phyloP scores from a whole-genome alignment of 2,329 filamentous ascomycete species.

The Ceratocystiopsis minuta region DNA sequence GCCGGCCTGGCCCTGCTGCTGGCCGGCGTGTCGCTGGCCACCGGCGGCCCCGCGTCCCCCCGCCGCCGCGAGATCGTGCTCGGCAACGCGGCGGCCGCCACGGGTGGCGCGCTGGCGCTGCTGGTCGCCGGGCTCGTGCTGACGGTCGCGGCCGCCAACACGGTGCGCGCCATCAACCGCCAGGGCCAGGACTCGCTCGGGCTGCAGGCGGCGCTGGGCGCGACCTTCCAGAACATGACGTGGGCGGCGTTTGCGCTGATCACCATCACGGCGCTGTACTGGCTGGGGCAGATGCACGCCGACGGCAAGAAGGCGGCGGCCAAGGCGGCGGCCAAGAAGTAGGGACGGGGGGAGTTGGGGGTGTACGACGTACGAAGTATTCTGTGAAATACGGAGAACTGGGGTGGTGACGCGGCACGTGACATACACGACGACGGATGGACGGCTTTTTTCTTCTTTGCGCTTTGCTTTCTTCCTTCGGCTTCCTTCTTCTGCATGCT shows the following conservation, averaged over 20 bases:
- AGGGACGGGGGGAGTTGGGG: too few species aligned
- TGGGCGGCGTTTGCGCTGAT: slow-evolving; percentile 31
- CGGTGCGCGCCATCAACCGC: slow-evolving; percentile 10
- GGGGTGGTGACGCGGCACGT: too few species aligned
- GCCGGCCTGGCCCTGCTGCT: slow-evolving; percentile 28
- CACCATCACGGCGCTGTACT: slow-evolving; percentile 21
- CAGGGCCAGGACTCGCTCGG: slow-evolving; percentile 23
- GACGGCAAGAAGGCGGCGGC: slow-evolving; percentile 12
- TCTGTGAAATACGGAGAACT: too few species aligned
- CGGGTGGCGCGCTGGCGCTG: slow-evolving; percentile 16
- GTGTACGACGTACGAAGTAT: too few species aligned
- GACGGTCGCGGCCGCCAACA: slow-evolving; percentile 2
- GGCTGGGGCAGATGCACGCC: slow-evolving; percentile 19
- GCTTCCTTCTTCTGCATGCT: background rate
- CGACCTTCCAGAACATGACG: slow-evolving; percentile 25
- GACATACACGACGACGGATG: too few species aligned
- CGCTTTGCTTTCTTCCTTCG: background rate
- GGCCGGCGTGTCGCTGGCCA: slow-evolving; percentile 16
- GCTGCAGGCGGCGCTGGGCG: slow-evolving; percentile 24
- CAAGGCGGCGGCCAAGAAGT: slow-evolving; percentile 2
- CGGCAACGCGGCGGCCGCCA: slow-evolving; percentile 20
- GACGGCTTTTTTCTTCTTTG: too few species aligned
- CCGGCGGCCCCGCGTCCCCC: background rate
- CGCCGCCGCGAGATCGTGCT: slow-evolving; percentile 11
- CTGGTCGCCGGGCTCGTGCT: slow-evolving; percentile 7